Evolutionary conservation across 1,284 basidiomycete species (phyloP).

Genomic region (Coniophora puteana): DNA sequence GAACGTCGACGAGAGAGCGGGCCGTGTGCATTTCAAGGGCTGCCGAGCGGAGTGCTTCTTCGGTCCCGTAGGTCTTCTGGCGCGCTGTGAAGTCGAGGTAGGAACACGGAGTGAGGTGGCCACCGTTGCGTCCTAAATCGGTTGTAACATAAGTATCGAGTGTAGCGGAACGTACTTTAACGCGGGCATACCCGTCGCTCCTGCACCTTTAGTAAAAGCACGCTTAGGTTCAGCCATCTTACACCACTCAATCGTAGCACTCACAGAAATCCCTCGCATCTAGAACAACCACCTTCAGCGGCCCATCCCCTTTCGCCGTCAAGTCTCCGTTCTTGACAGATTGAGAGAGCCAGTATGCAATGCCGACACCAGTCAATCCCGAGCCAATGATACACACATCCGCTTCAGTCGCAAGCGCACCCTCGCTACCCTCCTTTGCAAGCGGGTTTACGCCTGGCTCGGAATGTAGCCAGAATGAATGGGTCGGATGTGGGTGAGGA

Average conservation of each 20-base stretch:
- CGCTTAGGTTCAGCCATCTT: too few species aligned
- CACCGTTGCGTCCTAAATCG: constrained; percentile 78
- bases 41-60: constrained; percentile 52
- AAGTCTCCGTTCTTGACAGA: constrained; percentile 18
- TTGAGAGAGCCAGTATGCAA: constrained; percentile 64
- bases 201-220: too few species aligned
- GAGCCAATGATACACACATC: constrained; percentile 77
- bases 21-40: constrained; percentile 58
- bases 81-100: constrained; percentile 45
- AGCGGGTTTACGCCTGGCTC: constrained; percentile 57
- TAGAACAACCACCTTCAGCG: constrained; percentile 52
- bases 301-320: constrained; percentile 13
- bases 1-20: constrained; percentile 43
- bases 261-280: constrained; percentile 79
- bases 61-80: constrained; percentile 38
- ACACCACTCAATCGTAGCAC: constrained; percentile 23
- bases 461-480: constrained; percentile 66
- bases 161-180: background rate
- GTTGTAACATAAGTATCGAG: background rate
- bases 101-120: constrained; percentile 60
- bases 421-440: constrained; percentile 59
- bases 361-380: constrained; percentile 72
- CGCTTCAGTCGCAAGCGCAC: constrained; percentile 48
- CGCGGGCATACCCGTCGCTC: constrained; percentile 62
- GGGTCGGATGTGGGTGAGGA: constrained; percentile 60